Percentiles rank a stretch among this genome's conserved stretches.
phyloP scores from a whole-genome alignment of 2,329 filamentous ascomycete species.

The Phoma sp. region DNA sequence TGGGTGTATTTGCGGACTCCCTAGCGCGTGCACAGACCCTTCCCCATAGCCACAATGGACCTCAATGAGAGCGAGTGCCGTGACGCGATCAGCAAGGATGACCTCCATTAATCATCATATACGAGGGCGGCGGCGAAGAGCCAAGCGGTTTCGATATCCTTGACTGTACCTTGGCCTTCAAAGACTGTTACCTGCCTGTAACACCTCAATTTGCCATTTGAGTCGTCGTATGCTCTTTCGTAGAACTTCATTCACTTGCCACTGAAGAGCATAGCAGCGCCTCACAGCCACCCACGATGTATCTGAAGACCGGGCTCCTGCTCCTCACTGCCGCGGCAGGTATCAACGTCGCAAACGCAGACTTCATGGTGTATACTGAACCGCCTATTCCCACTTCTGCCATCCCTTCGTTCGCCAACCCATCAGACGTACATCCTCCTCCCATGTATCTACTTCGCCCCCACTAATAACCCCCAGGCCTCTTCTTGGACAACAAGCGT shows the following conservation, averaged over 20 bases:
- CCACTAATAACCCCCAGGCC: slow-evolving; percentile 20
- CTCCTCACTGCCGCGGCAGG: slow-evolving; percentile 25
- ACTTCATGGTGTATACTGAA: slow-evolving; percentile 44
- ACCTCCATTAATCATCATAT: slow-evolving; percentile 12
- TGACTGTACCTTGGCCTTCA: background rate
- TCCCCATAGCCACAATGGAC: slow-evolving; percentile 2
- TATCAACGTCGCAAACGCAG: slow-evolving; percentile 27
- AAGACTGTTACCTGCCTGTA: background rate
- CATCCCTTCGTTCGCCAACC: slow-evolving; percentile 35
- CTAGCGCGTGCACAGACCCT: slow-evolving; percentile 11
- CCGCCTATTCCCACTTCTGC: slow-evolving; percentile 39
- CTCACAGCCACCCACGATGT: slow-evolving; percentile 14
- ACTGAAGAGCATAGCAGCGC: background rate
- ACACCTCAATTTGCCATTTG: background rate
- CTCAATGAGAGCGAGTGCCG: slow-evolving; percentile 1
- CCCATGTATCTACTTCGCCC: no score
- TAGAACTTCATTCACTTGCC: background rate
- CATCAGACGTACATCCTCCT: slow-evolving; percentile 24
- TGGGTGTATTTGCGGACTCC: background rate
- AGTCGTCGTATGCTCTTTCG: no score
- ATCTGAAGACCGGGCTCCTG: slow-evolving; percentile 21
- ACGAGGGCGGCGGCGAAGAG: slow-evolving; percentile 6
- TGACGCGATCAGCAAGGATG: slow-evolving; percentile 14
- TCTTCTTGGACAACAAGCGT: slow-evolving; percentile 39
- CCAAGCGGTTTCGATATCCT: background rate